phyloP scores from a whole-genome alignment of 2,329 filamentous ascomycete genomes.

The Pyrenophora teres region DNA sequence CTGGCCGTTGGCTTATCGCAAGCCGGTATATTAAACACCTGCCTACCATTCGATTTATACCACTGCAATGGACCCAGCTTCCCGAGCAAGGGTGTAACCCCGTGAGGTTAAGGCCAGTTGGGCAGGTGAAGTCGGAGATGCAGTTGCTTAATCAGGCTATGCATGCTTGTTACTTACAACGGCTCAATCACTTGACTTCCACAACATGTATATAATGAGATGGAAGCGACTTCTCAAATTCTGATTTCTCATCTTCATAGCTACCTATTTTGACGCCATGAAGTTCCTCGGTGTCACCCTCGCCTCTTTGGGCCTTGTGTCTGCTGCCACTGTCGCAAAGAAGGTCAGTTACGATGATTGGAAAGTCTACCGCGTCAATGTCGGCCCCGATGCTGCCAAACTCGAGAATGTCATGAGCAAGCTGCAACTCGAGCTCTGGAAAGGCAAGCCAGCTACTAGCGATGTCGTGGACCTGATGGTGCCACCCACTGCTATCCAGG shows the following conservation, averaged over 20 bases:
- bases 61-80: slow-evolving; percentile 24
- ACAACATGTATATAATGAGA: slow-evolving; percentile 2
- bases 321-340: slow-evolving; percentile 38
- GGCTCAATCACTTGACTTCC: neutral
- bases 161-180: neutral
- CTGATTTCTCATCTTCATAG: slow-evolving; percentile 1
- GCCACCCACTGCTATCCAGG: slow-evolving; percentile 35
- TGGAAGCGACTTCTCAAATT: neutral
- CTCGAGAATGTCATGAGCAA: slow-evolving; percentile 38
- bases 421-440: slow-evolving; percentile 41
- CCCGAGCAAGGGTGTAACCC: slow-evolving; percentile 29
- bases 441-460: slow-evolving; percentile 39
- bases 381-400: slow-evolving; percentile 33
- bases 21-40: slow-evolving; percentile 32
- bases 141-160: neutral
- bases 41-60: slow-evolving; percentile 12
- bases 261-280: slow-evolving; percentile 25
- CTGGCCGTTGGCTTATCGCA: slow-evolving; percentile 20
- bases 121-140: slow-evolving; percentile 32
- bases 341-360: slow-evolving; percentile 43
- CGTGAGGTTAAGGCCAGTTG: slow-evolving; percentile 29
- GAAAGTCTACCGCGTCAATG: slow-evolving; percentile 46
- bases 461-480: slow-evolving; percentile 46
- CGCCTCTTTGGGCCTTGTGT: slow-evolving; percentile 39
- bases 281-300: slow-evolving; percentile 38